Evolutionary conservation across 1,284 basidiomycete species (phyloP).

Genomic region (Gomphus bonarii): DNA sequence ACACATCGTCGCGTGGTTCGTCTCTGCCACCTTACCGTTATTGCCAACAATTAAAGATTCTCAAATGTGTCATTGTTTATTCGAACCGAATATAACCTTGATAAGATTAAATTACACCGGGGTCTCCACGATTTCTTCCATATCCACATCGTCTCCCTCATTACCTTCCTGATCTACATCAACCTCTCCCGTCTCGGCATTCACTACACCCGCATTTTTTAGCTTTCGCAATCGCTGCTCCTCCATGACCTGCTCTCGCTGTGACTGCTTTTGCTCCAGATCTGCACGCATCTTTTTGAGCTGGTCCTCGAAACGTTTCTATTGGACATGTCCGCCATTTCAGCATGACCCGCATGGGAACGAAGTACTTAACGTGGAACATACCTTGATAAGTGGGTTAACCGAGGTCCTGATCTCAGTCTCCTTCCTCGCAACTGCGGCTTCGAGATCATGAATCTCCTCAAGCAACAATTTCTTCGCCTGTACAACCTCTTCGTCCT

Average conservation of each 20-base stretch:
- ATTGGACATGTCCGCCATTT: conserved; percentile 5
- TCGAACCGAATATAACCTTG: not conserved
- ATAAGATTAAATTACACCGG: not conserved
- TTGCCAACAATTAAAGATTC: no score
- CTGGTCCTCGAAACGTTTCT: conserved; percentile 93
- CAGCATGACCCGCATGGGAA: conserved; percentile 5
- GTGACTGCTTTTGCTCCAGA: conserved; percentile 76
- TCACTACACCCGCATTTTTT: conserved; percentile 46
- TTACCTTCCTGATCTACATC: conserved; percentile 33
- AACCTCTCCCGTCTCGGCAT: conserved; percentile 31
- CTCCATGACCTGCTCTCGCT: conserved; percentile 69
- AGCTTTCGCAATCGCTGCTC: conserved; percentile 37
- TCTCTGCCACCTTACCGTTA: no score
- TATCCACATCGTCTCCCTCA: conserved; percentile 23
- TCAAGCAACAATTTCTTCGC: conserved; percentile 76
- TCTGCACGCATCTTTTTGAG: conserved; percentile 81
- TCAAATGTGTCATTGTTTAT: no score
- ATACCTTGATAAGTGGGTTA: conserved; percentile 81
- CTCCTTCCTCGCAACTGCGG: conserved; percentile 80
- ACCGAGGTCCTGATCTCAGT: conserved; percentile 78
- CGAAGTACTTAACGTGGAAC: conserved; percentile 13
- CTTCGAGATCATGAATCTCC: conserved; percentile 84
- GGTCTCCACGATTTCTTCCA: conserved; percentile 8
- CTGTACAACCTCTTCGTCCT: conserved; percentile 49
- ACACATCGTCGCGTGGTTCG: no score